Conservation (phyloP, 140 eudicot species). For the Stevia rebaudiana region DNA sequence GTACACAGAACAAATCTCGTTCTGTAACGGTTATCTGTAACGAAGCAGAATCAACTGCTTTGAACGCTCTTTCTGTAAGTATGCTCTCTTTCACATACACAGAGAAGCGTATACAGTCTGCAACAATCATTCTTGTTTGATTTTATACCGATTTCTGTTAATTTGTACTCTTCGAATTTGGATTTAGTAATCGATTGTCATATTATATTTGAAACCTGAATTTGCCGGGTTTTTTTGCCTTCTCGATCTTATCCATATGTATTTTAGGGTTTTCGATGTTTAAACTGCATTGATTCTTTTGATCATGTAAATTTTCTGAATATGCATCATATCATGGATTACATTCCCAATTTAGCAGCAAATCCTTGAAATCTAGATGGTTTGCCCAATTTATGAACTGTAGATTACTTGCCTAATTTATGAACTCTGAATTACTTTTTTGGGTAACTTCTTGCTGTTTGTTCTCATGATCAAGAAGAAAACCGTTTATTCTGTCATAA, state of each 20-base stretch:
- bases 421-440: too few species aligned
- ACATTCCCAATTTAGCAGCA: background rate
- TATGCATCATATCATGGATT: background rate
- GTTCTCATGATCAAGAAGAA: background rate
- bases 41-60: slow-evolving; percentile 23
- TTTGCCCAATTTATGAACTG: background rate
- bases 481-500: background rate
- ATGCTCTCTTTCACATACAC: background rate
- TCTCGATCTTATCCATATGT: background rate
- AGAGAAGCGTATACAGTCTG: background rate
- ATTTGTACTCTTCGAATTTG: background rate
- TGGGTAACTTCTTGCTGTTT: too few species aligned
- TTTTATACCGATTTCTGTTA: background rate
- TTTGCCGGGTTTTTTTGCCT: background rate
- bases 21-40: background rate
- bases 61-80: slow-evolving; percentile 21
- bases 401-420: too few species aligned
- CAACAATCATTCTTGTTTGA: background rate
- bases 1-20: background rate
- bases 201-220: background rate
- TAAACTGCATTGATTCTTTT: background rate
- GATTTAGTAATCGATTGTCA: background rate
- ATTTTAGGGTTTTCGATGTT: slow-evolving; percentile 14
- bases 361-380: background rate
- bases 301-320: background rate